These are phyloP conservation scores for Sarocladium oryzae DNA, from an alignment of 2,329 filamentous ascomycete species.

Conservation along the genomic window DNA sequence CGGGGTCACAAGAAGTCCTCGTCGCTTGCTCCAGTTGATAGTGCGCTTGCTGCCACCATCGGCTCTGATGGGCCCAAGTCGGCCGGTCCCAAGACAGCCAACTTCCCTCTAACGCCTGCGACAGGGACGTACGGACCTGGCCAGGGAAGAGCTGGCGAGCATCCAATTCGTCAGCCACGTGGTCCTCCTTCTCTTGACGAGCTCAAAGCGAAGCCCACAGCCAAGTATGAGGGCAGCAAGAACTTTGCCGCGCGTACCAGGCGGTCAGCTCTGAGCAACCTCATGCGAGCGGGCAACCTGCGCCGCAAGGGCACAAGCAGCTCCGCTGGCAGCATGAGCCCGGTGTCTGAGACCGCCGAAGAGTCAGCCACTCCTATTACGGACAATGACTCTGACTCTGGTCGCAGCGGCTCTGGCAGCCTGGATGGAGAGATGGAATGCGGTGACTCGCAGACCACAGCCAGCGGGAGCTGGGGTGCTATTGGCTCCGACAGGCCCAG, in stretches of 20 bases:
- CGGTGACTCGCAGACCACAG: conserved; percentile 48
- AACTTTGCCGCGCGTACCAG: conserved; percentile 94
- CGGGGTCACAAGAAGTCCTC: conserved; percentile 87
- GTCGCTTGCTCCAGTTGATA: conserved; percentile 61
- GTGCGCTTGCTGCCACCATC: conserved; percentile 36
- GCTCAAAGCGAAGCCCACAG: conserved; percentile 79
- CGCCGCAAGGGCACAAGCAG: conserved; percentile 72
- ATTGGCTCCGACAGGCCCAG: conserved; percentile 82
- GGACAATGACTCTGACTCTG: conserved; percentile 69
- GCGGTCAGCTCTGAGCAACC: conserved; percentile 82
- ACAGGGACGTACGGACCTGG: conserved; percentile 88
- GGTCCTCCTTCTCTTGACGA: conserved; percentile 90
- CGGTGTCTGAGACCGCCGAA: conserved; percentile 74
- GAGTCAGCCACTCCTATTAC: conserved; percentile 60
- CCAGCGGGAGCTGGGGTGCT: conserved; percentile 66
- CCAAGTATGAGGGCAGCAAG: conserved; percentile 92
- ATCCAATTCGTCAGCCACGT: conserved; percentile 86
- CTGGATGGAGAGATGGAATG: conserved; percentile 65
- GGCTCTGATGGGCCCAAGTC: conserved; percentile 40
- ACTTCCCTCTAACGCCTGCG: conserved; percentile 72
- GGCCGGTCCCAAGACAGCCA: conserved; percentile 68
- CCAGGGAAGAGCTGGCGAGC: conserved; percentile 87
- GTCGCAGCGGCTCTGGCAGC: conserved; percentile 70
- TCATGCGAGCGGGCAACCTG: conserved; percentile 83
- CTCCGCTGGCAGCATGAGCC: conserved; percentile 73